phyloP scores from a whole-genome alignment of 2,329 filamentous ascomycete species.

The Nigrospora sphaerica region DNA sequence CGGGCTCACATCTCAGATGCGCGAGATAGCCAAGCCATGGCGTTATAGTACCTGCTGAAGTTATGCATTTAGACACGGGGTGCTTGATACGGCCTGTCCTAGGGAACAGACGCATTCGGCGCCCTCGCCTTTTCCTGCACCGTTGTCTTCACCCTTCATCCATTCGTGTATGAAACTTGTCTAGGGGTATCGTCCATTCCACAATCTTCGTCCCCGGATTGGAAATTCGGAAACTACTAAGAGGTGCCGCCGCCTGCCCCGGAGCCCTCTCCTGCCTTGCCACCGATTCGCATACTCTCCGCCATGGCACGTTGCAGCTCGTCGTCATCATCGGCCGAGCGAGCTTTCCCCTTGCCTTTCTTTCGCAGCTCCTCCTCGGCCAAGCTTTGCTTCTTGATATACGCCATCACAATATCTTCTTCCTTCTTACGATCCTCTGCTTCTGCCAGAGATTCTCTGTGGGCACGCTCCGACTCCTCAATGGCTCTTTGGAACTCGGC shows the following conservation, averaged over 20 bases:
- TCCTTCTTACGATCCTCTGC: constrained; percentile 44
- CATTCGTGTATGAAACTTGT: not conserved
- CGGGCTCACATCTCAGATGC: too few relatives aligned
- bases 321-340: constrained; percentile 15
- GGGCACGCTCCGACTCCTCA: constrained; percentile 37
- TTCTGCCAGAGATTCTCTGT: constrained; percentile 34
- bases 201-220: too few relatives aligned
- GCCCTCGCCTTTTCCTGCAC: too few relatives aligned
- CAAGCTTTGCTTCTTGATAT: constrained; percentile 70
- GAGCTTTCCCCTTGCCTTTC: constrained; percentile 26
- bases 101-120: too few relatives aligned
- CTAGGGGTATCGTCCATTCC: not conserved
- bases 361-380: constrained; percentile 53
- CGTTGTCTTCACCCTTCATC: too few relatives aligned
- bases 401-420: constrained; percentile 69
- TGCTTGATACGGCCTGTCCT: too few relatives aligned
- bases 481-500: constrained; percentile 40
- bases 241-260: constrained; percentile 1
- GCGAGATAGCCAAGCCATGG: too few relatives aligned
- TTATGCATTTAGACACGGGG: too few relatives aligned
- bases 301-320: constrained; percentile 18
- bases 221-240: too few relatives aligned
- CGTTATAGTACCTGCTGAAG: too few relatives aligned
- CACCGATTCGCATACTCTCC: constrained; percentile 15
- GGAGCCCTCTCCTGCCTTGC: constrained; percentile 4